A percentile compares a stretch with the other conserved stretches of the same genome.
phyloP scores from a whole-genome alignment of 1,284 basidiomycete species.

The Sanghuangporus weigelae region DNA sequence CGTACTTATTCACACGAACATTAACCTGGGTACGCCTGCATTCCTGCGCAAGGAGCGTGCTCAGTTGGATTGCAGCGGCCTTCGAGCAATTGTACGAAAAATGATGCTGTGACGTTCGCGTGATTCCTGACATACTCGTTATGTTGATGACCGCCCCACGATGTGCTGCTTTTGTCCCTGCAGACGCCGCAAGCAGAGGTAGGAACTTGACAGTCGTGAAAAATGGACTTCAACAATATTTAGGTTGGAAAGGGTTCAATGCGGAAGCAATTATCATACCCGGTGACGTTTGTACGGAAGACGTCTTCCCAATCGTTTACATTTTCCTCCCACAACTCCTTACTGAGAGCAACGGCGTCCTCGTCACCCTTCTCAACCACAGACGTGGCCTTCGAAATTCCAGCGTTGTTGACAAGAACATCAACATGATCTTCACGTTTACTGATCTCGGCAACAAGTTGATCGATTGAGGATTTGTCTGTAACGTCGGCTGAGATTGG shows the following conservation, averaged over 20 bases:
- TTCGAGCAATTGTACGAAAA: slow-evolving; percentile 36
- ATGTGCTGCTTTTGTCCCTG: slow-evolving; percentile 23
- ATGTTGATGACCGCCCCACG: slow-evolving; percentile 33
- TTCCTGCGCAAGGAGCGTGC: slow-evolving; percentile 33
- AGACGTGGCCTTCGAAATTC: slow-evolving; percentile 27
- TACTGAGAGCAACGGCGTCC: slow-evolving; percentile 27
- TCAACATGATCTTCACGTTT: slow-evolving; percentile 33
- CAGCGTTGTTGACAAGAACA: slow-evolving; percentile 34
- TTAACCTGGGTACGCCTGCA: slow-evolving; percentile 29
- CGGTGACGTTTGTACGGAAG: slow-evolving; percentile 34
- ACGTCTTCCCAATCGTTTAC: slow-evolving; percentile 32
- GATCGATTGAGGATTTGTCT: slow-evolving; percentile 30
- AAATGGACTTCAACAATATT: slow-evolving; percentile 17
- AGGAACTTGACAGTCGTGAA: slow-evolving; percentile 35
- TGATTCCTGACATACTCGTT: slow-evolving; percentile 34
- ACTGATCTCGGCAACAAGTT: slow-evolving; percentile 28
- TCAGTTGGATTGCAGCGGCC: slow-evolving; percentile 34
- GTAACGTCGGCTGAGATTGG: slow-evolving; percentile 30
- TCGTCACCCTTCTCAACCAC: slow-evolving; percentile 30
- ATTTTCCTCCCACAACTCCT: slow-evolving; percentile 31
- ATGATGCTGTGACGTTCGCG: slow-evolving; percentile 33
- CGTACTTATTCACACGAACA: slow-evolving; percentile 30
- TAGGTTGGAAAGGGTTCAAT: not conserved
- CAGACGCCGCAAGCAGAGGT: slow-evolving; percentile 33
- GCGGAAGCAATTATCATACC: slow-evolving; percentile 21